Base-by-base conservation (phyloP, 2,329 filamentous ascomycete species). In the Epichloe elymi region DNA sequence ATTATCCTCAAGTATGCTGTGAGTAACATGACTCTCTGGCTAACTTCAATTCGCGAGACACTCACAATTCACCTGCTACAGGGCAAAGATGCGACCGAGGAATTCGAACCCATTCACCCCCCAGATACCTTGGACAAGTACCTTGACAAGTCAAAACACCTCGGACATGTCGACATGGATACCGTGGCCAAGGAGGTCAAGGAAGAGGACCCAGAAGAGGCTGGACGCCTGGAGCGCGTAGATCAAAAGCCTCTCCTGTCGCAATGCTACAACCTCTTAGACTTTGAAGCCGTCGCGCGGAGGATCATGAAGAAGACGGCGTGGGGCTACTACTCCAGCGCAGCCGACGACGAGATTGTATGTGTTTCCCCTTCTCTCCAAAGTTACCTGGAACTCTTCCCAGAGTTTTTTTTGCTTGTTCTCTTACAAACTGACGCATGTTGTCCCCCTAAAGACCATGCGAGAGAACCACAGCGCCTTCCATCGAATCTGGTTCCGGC, bases 291-390 rank as follows among this genome's bases (percentile, higher is more conserved):
- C 3, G 91, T 97, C 37, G 93, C 93, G 5, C 82, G 85, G 60
- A 75, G 81, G 39, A 81, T 94, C 51, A 96, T 97, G 91, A 96
- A 95, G 78, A 94, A 86, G 73, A 85, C 84, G 1, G 91, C 91
- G 0, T 98, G 93, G 93, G 93, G 86, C 26, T 98, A 98, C 72
- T 98, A 98, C 68, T 95, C 88, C 1, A 93, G 86, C 63, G 91
- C 88, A 51, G 88, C 91, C 0, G 69, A 72, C 33, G 69, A 72
- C 51, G 69, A 72, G 58, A 71, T 72, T 57, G 68, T 70, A 55
- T 45, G 64, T 53, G 17, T 33, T 30, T 42, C 38, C 54, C 15
- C 23, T 20, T 30, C 26, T 35, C 33, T 20, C 23, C 23, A 23
- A 23, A 23, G 26, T 8, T 8, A 26, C 26, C 26, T 26, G 23